Evolutionary conservation across 2,329 filamentous ascomycete genomes (phyloP).

Genomic region (Fusarium decemcellulare): DNA sequence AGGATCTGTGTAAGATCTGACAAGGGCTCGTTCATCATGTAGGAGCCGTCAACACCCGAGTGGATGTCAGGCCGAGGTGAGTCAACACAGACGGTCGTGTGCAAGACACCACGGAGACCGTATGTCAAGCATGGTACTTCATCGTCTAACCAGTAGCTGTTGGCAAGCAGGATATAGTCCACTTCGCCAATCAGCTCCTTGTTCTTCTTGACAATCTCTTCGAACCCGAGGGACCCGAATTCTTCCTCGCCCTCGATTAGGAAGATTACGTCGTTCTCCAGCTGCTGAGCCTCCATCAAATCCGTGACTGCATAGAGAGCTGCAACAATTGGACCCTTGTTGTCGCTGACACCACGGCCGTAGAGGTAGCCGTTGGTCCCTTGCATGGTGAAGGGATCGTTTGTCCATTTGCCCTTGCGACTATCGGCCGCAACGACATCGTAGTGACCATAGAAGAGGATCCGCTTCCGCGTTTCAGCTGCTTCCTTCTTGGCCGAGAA

Average conservation of each 20-base stretch:
- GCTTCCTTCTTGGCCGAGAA: conserved; percentile 83
- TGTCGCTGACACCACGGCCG: conserved; percentile 95
- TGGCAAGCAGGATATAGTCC: conserved; percentile 95
- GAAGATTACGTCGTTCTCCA: conserved; percentile 92
- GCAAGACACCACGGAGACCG: conserved; percentile 91
- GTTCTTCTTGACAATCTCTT: conserved; percentile 83
- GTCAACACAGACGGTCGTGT: conserved; percentile 90
- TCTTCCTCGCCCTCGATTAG: conserved; percentile 98
- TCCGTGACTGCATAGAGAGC: conserved; percentile 95
- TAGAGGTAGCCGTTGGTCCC: conserved; percentile 95
- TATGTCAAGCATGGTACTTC: conserved; percentile 96
- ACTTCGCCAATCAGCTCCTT: conserved; percentile 90
- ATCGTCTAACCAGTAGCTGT: conserved; percentile 99
- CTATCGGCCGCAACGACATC: conserved; percentile 94
- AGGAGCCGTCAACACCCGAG: conserved; percentile 96
- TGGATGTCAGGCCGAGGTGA: conserved; percentile 91
- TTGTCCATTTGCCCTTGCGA: conserved; percentile 85
- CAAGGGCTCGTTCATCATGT: conserved; percentile 89
- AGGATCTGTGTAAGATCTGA: conserved; percentile 91
- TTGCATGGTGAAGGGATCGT: conserved; percentile 90
- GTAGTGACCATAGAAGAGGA: conserved; percentile 98
- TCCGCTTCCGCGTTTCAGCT: conserved; percentile 80
- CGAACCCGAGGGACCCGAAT: conserved; percentile 91
- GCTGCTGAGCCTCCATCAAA: conserved; percentile 83
- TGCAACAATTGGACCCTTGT: conserved; percentile 96